These are phyloP conservation scores for Filobasidium wieringae DNA, from an alignment of 768 basidiomycete species.

Conservation along the genomic window DNA sequence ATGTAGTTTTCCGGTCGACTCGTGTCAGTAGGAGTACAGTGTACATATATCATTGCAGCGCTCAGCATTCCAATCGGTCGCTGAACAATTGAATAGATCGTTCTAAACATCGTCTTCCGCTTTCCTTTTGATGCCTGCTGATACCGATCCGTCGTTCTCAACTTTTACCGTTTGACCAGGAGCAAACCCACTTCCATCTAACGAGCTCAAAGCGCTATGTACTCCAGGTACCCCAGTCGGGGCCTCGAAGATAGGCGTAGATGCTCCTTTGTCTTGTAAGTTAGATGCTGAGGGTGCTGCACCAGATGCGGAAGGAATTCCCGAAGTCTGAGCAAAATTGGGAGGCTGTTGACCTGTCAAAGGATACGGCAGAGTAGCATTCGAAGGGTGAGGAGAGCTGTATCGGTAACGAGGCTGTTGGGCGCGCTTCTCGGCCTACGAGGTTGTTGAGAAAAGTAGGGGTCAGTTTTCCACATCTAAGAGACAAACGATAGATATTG, in stretches of 20 bases:
- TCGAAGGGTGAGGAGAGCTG: conserved; percentile 22
- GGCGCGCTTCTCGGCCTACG: conserved; percentile 36
- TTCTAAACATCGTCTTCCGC: not conserved
- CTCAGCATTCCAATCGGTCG: too few species aligned
- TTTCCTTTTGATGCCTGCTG: not conserved
- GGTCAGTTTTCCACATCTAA: not conserved
- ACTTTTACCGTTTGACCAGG: not conserved
- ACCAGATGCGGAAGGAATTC: not conserved
- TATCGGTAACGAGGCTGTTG: conserved; percentile 34
- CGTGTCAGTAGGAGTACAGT: not conserved
- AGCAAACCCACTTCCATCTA: not conserved
- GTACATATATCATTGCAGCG: not conserved
- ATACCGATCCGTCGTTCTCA: not conserved
- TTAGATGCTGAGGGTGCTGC: not conserved
- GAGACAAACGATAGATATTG: not conserved
- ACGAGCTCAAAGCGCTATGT: not conserved
- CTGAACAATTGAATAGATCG: too few species aligned
- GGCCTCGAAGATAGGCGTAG: not conserved
- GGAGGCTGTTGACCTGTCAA: not conserved
- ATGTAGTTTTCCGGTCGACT: not conserved
- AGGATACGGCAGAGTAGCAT: not conserved
- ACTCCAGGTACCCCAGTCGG: not conserved
- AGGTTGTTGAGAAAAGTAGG: not conserved
- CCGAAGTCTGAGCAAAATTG: not conserved
- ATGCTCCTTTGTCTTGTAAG: not conserved